These are phyloP conservation scores for Candida multigemmis DNA, from an alignment of 805 yeast species.

Conservation along the genomic window DNA sequence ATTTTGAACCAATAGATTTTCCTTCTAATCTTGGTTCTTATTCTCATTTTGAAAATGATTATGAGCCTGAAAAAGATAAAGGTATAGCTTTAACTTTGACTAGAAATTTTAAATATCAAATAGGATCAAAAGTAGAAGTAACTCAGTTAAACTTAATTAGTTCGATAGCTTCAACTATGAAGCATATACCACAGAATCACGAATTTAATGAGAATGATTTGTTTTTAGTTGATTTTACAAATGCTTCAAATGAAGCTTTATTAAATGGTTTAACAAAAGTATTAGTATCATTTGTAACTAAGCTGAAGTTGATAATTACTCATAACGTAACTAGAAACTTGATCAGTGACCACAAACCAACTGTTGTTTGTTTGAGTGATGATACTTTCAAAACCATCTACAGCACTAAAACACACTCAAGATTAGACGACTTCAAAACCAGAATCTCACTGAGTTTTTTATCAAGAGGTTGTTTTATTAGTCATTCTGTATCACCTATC, in stretches of 20 bases:
- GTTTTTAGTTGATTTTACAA: conserved; percentile 1
- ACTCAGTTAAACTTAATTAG: conserved; percentile 47
- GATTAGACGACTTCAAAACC: conserved; percentile 10
- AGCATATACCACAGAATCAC: conserved; percentile 34
- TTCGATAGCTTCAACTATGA: conserved; percentile 42
- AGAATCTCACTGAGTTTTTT: conserved; percentile 32
- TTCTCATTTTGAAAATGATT: conserved; percentile 16
- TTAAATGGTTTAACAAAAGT: conserved; percentile 25
- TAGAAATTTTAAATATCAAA: conserved; percentile 5
- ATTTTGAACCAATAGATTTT: conserved; percentile 1
- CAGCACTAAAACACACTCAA: background rate
- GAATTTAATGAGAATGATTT: conserved; percentile 17
- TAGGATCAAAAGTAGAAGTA: conserved; percentile 16
- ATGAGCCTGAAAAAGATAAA: conserved; percentile 22
- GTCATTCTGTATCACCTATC: too few relatives aligned
- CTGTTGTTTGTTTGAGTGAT: conserved; percentile 16
- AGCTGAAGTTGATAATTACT: conserved; percentile 13
- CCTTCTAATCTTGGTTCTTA: too few relatives aligned
- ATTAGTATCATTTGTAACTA: conserved; percentile 28
- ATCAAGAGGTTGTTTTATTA: conserved; percentile 41
- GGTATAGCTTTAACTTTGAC: conserved; percentile 25
- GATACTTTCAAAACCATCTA: conserved; percentile 2
- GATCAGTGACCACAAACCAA: conserved; percentile 11
- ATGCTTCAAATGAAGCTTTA: conserved; percentile 10
- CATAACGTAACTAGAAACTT: conserved; percentile 5